Evolutionary conservation across 2,329 filamentous ascomycete genomes (phyloP).

Genomic region (Tetracladium maxilliforme): DNA sequence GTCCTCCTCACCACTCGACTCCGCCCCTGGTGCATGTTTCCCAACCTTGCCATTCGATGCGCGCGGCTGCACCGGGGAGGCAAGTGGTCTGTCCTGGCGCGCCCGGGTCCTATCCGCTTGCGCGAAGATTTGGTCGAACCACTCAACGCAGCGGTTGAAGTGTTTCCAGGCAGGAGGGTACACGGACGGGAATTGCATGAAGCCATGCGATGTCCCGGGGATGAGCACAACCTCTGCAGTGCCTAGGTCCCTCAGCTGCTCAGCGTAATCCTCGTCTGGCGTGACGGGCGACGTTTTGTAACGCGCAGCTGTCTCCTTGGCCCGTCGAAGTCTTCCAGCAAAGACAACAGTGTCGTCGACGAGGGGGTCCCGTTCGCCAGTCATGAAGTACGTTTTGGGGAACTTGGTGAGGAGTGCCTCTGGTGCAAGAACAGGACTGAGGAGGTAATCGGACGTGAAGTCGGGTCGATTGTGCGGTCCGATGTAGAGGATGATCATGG

Average conservation of each 20-base stretch:
- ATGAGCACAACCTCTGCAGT: constrained; percentile 73
- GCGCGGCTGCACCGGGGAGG: constrained; percentile 4
- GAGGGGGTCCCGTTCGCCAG: constrained; percentile 85
- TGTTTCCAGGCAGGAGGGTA: constrained; percentile 87
- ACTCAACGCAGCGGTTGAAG: constrained; percentile 61
- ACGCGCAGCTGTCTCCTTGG: constrained; percentile 44
- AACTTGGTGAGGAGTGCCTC: constrained; percentile 74
- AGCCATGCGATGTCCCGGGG: constrained; percentile 83
- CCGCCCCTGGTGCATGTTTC: constrained; percentile 35
- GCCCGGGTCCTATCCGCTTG: constrained; percentile 29
- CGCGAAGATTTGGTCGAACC: constrained; percentile 68
- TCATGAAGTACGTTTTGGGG: constrained; percentile 87
- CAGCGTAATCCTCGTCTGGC: constrained; percentile 33
- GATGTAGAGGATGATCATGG: constrained; percentile 97
- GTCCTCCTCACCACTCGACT: constrained; percentile 67
- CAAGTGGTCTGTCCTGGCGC: constrained; percentile 9
- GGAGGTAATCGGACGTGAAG: constrained; percentile 78
- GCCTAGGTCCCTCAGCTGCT: constrained; percentile 55
- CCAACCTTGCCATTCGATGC: too few species aligned
- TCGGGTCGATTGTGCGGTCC: constrained; percentile 87
- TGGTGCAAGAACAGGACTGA: constrained; percentile 81
- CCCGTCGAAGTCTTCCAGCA: constrained; percentile 71
- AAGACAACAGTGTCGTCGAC: constrained; percentile 98
- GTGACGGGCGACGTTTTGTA: constrained; percentile 36
- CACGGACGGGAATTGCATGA: constrained; percentile 76